phyloP scores from a whole-genome alignment of 2,329 filamentous ascomycete species.

The Penicillium griseofulvum region DNA sequence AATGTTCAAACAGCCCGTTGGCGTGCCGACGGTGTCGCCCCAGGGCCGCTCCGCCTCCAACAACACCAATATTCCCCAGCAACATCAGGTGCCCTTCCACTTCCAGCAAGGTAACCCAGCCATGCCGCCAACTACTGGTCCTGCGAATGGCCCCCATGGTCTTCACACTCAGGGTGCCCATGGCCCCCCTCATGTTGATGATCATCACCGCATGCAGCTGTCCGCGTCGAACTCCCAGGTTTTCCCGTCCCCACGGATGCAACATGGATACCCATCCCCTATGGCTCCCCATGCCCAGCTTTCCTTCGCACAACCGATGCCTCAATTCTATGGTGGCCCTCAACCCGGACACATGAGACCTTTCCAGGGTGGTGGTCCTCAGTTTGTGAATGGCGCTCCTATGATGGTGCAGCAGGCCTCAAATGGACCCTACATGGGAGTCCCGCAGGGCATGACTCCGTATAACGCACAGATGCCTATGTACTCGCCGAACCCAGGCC shows the following conservation, averaged over 20 bases:
- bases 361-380: slow-evolving; percentile 68
- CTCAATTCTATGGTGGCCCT: slow-evolving; percentile 66
- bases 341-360: slow-evolving; percentile 71
- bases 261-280: slow-evolving; percentile 65
- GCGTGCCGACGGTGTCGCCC: slow-evolving; percentile 63
- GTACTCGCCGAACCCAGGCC: slow-evolving; percentile 73
- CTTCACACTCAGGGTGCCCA: slow-evolving; percentile 74
- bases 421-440: slow-evolving; percentile 67
- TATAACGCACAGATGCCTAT: slow-evolving; percentile 73
- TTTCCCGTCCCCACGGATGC: slow-evolving; percentile 78
- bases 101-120: slow-evolving; percentile 71
- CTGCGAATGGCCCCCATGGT: slow-evolving; percentile 65
- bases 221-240: slow-evolving; percentile 79
- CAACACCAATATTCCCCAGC: slow-evolving; percentile 70
- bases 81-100: slow-evolving; percentile 80
- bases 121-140: slow-evolving; percentile 66
- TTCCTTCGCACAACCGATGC: slow-evolving; percentile 69
- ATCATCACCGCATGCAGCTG: slow-evolving; percentile 84
- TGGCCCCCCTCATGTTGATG: slow-evolving; percentile 67
- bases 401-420: slow-evolving; percentile 81
- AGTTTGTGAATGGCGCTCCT: slow-evolving; percentile 67
- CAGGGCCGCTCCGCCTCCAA: slow-evolving; percentile 60
- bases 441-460: slow-evolving; percentile 68
- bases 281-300: slow-evolving; percentile 69
- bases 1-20: slow-evolving; percentile 69